Percentiles rank a stretch among this genome's conserved stretches.
Evolutionary conservation across 192 early-diverging fungal species (phyloP).

Genomic region (Entrophospora sp.): DNA sequence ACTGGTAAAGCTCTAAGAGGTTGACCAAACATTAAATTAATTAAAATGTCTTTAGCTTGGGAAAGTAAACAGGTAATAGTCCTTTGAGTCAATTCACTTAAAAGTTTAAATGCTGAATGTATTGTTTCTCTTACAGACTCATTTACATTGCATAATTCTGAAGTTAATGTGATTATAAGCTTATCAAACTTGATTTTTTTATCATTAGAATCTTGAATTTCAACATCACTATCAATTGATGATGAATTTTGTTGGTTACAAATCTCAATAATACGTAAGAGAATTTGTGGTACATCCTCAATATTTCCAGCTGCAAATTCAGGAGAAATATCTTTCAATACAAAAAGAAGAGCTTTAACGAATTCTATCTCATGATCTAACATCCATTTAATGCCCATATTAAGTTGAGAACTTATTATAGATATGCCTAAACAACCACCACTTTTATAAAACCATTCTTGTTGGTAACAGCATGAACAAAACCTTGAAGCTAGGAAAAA

Average conservation of each 20-base stretch:
- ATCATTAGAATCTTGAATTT: slow-evolving; percentile 23
- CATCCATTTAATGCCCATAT: slow-evolving; percentile 85
- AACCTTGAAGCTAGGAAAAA: slow-evolving; percentile 75
- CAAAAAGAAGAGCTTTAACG: slow-evolving; percentile 83
- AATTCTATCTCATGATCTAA: slow-evolving; percentile 91
- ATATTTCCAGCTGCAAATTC: slow-evolving; percentile 69
- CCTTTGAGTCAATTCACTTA: slow-evolving; percentile 70
- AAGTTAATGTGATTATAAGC: slow-evolving; percentile 69
- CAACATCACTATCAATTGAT: slow-evolving; percentile 24
- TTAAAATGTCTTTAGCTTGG: slow-evolving; percentile 74
- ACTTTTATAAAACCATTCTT: slow-evolving; percentile 76
- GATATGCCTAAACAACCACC: slow-evolving; percentile 88
- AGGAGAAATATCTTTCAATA: slow-evolving; percentile 83
- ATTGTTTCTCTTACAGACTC: slow-evolving; percentile 79
- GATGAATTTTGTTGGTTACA: slow-evolving; percentile 46
- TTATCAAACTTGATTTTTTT: slow-evolving; percentile 58
- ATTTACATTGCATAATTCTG: slow-evolving; percentile 90
- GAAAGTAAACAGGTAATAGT: slow-evolving; percentile 78
- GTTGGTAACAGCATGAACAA: slow-evolving; percentile 86
- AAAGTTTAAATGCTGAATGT: slow-evolving; percentile 68
- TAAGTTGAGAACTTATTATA: slow-evolving; percentile 70
- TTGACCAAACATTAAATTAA: slow-evolving; percentile 92
- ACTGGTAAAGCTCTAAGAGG: slow-evolving; percentile 92
- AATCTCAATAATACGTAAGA: slow-evolving; percentile 65
- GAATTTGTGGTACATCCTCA: slow-evolving; percentile 60